Base-by-base conservation (phyloP, 139 green algal species). In the Nannochloris sp. region DNA sequence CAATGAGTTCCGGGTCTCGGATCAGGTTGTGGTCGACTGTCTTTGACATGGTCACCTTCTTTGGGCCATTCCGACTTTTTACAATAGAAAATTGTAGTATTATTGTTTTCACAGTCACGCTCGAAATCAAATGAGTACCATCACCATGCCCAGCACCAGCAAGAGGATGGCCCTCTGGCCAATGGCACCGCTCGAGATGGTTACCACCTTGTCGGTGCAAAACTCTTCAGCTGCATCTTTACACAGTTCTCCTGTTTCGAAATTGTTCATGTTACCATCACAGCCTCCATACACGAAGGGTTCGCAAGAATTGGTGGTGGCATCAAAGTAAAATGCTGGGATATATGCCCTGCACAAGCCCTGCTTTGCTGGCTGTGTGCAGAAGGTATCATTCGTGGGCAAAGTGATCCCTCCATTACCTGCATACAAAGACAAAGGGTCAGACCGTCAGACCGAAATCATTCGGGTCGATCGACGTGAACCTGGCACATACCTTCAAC, bases 1-100 rank as follows among this genome's bases (percentile, higher is more conserved):
- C 69, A 5, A 75, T 36, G 13, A 70, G 40, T 9, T 68, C 23
- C 6, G 67, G 67, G n/a, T 73, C 67, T 16, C 62, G 30, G 28
- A 61, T 31, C 43, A 71, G 43, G 5, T 45, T 25, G 16, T 40
- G 46, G 6, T 66, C 26, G 0, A 61, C 26, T 2, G 63, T 67
- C 14, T 61, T 61, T 0, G 69, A 49, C 69, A 75, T 75, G 4
- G 6, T 55, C 33, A 40, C 33, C 6, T 40, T 40, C 33, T 23
- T 23, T 0, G 20, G 20, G 20, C 20, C 20, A 23, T 23, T 23
- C 20, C 20, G 20, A 23, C 20, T 23, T 23, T 40, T 40, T 40
- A 40, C 33, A 40, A 8, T 40, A 8, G 33, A 40, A 40, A 40
- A 23, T 23, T 40, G 33, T 12, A 40, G 9, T 40, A 40, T 40